Conservation (phyloP, 345 rosid species). For the Melaleuca quinquenervia region DNA sequence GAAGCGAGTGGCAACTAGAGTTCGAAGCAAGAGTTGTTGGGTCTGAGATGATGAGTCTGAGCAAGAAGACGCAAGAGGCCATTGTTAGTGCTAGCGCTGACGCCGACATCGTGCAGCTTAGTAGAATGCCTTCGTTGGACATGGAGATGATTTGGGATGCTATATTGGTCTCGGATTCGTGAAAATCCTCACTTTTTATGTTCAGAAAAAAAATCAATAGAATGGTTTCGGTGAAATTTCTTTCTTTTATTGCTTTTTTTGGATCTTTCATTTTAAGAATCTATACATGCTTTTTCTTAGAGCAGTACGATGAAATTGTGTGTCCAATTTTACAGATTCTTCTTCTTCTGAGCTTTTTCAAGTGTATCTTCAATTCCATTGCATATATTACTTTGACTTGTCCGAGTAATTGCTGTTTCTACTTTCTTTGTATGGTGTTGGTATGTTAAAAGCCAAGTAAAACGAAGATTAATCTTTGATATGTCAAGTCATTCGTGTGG, state of each 20-base stretch:
- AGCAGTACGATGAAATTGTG: background rate
- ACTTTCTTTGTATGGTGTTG: background rate
- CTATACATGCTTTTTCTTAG: background rate
- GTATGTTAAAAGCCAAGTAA: background rate
- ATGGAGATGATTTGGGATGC: slow-evolving; percentile 98
- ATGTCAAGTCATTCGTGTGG: background rate
- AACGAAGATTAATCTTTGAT: background rate
- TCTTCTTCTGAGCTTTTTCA: background rate
- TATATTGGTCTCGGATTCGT: slow-evolving; percentile 54
- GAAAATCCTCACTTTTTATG: slow-evolving; percentile 2
- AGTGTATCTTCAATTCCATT: background rate
- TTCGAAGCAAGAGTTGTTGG: slow-evolving; percentile 10
- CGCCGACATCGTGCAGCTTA: slow-evolving; percentile 62
- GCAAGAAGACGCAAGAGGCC: background rate
- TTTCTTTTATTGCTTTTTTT: background rate
- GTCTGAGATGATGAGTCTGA: slow-evolving; percentile 8
- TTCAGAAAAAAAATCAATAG: background rate
- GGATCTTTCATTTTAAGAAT: background rate
- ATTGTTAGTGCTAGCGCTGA: slow-evolving; percentile 10
- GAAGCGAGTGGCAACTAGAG: slow-evolving; percentile 27
- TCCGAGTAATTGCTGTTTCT: background rate
- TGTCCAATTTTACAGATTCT: background rate
- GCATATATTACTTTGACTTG: background rate
- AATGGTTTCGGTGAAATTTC: background rate
- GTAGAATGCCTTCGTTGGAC: slow-evolving; percentile 97